Percentiles rank a stretch among this genome's conserved stretches.
Evolutionary conservation across 345 rosid genomes (phyloP).

Genomic region (Eucalyptus brandiana): DNA sequence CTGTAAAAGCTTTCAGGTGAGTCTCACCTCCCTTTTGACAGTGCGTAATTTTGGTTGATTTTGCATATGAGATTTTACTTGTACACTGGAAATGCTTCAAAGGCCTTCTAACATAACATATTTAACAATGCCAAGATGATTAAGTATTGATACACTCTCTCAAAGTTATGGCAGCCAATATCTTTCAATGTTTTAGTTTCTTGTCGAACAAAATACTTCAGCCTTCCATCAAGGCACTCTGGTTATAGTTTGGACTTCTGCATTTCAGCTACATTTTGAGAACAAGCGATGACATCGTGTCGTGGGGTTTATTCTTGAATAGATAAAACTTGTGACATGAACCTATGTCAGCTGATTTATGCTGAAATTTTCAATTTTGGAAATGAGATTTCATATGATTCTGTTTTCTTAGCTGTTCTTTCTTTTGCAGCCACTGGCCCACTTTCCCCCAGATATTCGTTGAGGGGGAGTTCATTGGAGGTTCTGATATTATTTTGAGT

Average conservation of each 20-base stretch:
- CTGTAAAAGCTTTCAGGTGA: slow-evolving; percentile 82
- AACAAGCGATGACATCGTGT: background rate
- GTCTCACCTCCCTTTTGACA: background rate
- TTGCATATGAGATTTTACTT: background rate
- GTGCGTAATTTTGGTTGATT: background rate
- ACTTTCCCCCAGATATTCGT: slow-evolving; percentile 93
- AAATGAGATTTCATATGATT: background rate
- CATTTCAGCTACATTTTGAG: background rate
- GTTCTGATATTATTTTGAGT: slow-evolving; percentile 79
- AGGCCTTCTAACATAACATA: background rate
- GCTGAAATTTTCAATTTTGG: background rate
- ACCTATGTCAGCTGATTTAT: background rate
- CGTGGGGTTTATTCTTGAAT: background rate
- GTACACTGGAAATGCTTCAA: background rate
- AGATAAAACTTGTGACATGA: background rate
- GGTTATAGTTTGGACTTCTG: background rate
- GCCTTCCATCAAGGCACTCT: background rate
- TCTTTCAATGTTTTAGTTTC: background rate
- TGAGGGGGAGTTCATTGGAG: slow-evolving; percentile 89
- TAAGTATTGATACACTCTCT: background rate
- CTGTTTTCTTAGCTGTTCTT: background rate
- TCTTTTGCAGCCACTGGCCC: slow-evolving; percentile 73
- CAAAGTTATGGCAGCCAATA: background rate
- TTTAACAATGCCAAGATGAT: background rate
- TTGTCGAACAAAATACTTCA: background rate